Conservation (phyloP, 352 stramenopile genomes). For the Globisporangium cederbergense region DNA sequence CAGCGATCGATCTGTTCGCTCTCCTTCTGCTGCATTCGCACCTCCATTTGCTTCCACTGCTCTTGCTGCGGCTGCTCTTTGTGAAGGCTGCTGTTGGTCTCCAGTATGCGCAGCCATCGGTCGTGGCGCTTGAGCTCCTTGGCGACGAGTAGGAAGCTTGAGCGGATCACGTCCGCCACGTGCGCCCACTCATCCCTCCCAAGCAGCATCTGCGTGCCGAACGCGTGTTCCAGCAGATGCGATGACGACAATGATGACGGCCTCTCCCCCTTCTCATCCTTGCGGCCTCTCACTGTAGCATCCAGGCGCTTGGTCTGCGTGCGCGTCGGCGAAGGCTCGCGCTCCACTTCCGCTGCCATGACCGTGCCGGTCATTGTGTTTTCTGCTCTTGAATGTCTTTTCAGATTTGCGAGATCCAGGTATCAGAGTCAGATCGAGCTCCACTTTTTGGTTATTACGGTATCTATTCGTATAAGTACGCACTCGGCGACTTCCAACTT, state of each 20-base stretch:
- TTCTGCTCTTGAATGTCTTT: background rate
- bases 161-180: conserved; percentile 47
- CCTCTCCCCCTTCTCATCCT: background rate
- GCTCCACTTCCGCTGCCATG: conserved; percentile 3
- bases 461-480: too few species aligned
- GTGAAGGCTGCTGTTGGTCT: background rate
- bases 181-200: conserved; percentile 40
- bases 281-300: background rate
- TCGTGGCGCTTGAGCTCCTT: conserved; percentile 35
- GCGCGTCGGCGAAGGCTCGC: conserved; percentile 2
- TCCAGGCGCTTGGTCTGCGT: background rate
- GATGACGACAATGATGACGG: background rate
- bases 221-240: conserved; percentile 34
- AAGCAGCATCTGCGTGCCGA: conserved; percentile 30
- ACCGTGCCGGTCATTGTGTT: background rate
- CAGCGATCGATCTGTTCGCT: background rate
- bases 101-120: conserved; percentile 13
- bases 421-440: too few species aligned
- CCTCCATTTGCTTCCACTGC: background rate
- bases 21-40: background rate
- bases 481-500: too few species aligned
- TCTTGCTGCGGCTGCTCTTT: background rate
- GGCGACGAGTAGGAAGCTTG: conserved; percentile 48
- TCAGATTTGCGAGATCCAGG: background rate
- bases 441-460: too few species aligned